Evolutionary conservation across 192 early-diverging fungal species (phyloP), one percentile per base, ranked within the genome.

Genomic region (Umbelopsis sp.): DNA sequence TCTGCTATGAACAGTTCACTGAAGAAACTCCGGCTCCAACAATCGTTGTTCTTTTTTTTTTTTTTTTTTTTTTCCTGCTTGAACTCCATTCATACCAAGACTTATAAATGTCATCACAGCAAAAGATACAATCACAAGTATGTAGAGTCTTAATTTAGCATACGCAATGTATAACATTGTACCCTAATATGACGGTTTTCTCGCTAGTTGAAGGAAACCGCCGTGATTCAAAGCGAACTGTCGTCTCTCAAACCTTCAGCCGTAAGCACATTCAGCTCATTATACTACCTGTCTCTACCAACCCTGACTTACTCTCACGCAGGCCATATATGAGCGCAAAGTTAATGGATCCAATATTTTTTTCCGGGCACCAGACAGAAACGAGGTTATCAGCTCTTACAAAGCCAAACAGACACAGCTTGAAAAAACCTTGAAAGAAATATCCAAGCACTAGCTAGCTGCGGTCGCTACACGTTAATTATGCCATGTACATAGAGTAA

Each of bases 71-170:
- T 17, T 17, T 17, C 47, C 47, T 49, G n/a, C 47, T 20, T 12
- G 45, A 9, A 9, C 43, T n/a, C 11, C 45, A 47, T 4, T 47
- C 14, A 44, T 12, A n/a, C 7, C 20, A 12, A 16, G 8, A 6
- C 47, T 16, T 49, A 17, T 14, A 11, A 62, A 62, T 62, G 56
- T 29, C 56, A 7, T 62, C 56, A 4, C 29, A 62, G 14, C 29
- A 62, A 62, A 62, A 62, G 14, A 11, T 29, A 34, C 56, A 62
- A 62, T 62, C 56, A 34, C 56, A 62, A 12, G 56, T 32, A 62
- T 62, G 29, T 62, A 62, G 0, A 20, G 14, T 0, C 4, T 4
- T 0, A n/a, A 49, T 49, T 54, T 14, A 26, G 10, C 2, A 54
- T 9, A 24, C 0, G 2, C 3, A 54, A 4, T n/a, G 6, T 49